Percentiles rank a stretch among this genome's conserved stretches.
These are phyloP conservation scores for Aciculosporium take DNA, from an alignment of 2,329 filamentous ascomycete genomes.

Conservation along the genomic window DNA sequence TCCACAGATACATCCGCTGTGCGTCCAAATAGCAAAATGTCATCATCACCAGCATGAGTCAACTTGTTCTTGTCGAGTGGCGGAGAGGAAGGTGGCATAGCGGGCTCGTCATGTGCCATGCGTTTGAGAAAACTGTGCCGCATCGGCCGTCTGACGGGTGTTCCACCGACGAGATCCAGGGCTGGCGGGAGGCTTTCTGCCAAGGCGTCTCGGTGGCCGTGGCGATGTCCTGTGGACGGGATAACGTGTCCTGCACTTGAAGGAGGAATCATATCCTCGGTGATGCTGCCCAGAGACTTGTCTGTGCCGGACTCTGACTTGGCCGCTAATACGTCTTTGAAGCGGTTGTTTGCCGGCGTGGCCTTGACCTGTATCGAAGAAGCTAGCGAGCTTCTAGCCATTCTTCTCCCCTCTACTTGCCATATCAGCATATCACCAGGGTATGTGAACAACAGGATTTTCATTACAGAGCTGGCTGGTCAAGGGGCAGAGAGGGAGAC, in stretches of 20 bases:
- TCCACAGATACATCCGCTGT: constrained; percentile 9
- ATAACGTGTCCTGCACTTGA: constrained; percentile 25
- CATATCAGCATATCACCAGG: constrained; percentile 15
- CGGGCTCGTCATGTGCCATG: constrained; percentile 13
- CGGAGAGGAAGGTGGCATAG: constrained; percentile 23
- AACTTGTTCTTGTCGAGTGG: constrained; percentile 13
- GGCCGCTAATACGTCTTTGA: constrained; percentile 32
- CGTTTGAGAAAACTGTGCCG: constrained; percentile 17
- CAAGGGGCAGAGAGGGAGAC: background rate
- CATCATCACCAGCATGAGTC: constrained; percentile 1
- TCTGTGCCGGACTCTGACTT: constrained; percentile 13
- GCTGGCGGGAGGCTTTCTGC: constrained; percentile 15
- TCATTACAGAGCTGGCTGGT: too few species aligned
- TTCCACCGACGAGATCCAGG: constrained; percentile 17
- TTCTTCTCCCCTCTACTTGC: constrained; percentile 37
- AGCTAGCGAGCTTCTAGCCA: constrained; percentile 22
- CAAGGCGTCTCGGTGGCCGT: constrained; percentile 18
- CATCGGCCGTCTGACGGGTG: constrained; percentile 15
- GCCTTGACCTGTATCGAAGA: constrained; percentile 39
- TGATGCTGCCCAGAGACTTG: constrained; percentile 10
- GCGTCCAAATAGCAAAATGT: constrained; percentile 7
- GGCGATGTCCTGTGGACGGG: constrained; percentile 27
- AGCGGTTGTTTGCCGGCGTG: constrained; percentile 40
- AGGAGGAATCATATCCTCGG: constrained; percentile 21
- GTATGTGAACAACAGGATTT: too few species aligned